Evolutionary conservation across 495 filamentous ascomycete genomes (phyloP), one percentile per base, ranked within the genome.

Genomic region (Penicillium tannophilum): DNA sequence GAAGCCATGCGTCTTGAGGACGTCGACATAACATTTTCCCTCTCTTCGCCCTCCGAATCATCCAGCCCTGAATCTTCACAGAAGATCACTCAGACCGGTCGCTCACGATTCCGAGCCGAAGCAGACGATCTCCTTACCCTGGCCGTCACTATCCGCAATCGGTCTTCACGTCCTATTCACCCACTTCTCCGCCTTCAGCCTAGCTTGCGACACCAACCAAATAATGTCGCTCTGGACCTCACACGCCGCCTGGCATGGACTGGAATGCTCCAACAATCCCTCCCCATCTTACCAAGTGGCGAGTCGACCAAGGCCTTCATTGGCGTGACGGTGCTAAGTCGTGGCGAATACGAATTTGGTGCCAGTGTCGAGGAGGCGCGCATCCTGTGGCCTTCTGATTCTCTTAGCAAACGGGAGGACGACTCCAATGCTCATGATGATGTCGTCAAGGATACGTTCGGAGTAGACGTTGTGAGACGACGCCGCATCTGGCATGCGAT

Each of bases 1-100:
- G 90, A 96, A 56, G 88, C 88, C 1, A 78, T 96, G 61, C 88
- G 85, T 63, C 79, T 96, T 10, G 90, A 94, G 41, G 93, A 97
- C 57, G 65, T 97, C 1, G 85, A 83, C 19, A 84, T 96, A 24
- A 81, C 83, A 4, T 84, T 92, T 52, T 77, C 77, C 62, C 87
- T 67, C 68, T 77, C 57, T 26, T 60, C 52, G n/a, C 52, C 58
- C 52, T 71, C 26, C 35, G 9, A 36, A 12, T 59, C 69, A 57
- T 59, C 63, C n/a, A 44, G 57, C 1, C 42, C 59, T 6, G 51
- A 64, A 10, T 17, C 61, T 20, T 55, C 54, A 17, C 4, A 42
- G 4, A 28, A 63, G 12, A 72, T 84, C 4, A 53, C 55, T 2
- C 79, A 82, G 61, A 66, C 74, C 14, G 77, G 76, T 6, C 77